These are phyloP conservation scores for Pichia sp. DNA, from an alignment of 1,139 yeast genomes.

Conservation along the genomic window DNA sequence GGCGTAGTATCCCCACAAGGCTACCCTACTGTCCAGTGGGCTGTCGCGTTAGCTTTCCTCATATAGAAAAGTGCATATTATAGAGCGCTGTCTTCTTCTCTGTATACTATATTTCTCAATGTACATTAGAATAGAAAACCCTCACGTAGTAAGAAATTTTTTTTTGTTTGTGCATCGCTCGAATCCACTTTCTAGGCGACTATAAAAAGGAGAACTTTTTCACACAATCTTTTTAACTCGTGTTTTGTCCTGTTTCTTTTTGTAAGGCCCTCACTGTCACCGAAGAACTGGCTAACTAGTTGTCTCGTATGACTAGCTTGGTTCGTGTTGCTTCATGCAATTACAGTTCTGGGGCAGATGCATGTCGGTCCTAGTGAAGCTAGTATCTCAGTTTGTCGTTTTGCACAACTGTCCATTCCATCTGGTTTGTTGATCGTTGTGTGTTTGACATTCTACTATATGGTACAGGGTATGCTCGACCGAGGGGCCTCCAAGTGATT, in stretches of 20 bases:
- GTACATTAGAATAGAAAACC: not conserved
- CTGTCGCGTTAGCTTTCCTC: not conserved
- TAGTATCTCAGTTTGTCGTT: conserved; percentile 22
- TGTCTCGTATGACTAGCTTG: conserved; percentile 11
- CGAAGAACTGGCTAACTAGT: conserved; percentile 17
- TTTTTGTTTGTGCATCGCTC: not conserved
- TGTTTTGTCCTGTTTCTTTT: not conserved
- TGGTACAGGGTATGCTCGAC: conserved; percentile 76
- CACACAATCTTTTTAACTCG: not conserved
- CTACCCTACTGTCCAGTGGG: not conserved
- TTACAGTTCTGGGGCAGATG: conserved; percentile 24
- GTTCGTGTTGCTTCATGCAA: conserved; percentile 21
- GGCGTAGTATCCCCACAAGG: not conserved
- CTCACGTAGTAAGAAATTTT: not conserved
- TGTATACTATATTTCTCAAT: not conserved
- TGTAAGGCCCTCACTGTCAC: conserved; percentile 22
- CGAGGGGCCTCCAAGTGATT: conserved; percentile 68
- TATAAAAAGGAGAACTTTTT: not conserved
- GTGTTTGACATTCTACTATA: conserved; percentile 9
- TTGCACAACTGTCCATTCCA: conserved; percentile 16
- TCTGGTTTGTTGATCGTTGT: conserved; percentile 24
- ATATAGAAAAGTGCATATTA: no score
- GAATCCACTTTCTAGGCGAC: no score
- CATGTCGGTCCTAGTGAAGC: conserved; percentile 33
- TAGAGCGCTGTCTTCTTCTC: no score